Base-by-base conservation (phyloP, 1,139 yeast species). In the Yamadazyma diospyri region DNA sequence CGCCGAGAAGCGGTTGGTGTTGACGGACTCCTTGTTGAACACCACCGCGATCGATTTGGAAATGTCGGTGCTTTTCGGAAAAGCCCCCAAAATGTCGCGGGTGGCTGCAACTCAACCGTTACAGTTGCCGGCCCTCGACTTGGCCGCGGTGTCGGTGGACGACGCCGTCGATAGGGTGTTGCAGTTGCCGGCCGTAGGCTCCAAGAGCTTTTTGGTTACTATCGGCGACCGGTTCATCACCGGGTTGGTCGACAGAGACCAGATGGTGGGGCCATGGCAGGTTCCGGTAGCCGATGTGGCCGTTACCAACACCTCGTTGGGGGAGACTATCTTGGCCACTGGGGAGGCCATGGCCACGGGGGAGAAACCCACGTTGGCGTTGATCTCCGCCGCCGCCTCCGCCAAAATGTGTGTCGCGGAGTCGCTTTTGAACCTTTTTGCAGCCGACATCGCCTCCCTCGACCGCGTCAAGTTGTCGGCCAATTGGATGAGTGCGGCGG, bases 251-350 rank as follows among this genome's bases (percentile, higher is more conserved):
- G 97, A 94, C 52, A 81, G 98, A 57, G 99, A 94, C 57, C 99
- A 94, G 67, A 83, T 89, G 83, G 97, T 94, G 40, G 99, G 99
- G 28, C 98, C 98, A 53, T 94, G 98, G 97, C 99, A 94, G 70
- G 89, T 84, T 5, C 98, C 99, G 27, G 98, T 94, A 16, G 94
- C 98, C n/a, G 97, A 94, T 58, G 97, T 88, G 37, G 98, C 96
- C 60, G 97, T 92, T 35, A 89, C 98, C 13, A 82, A 86, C 39
- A 82, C 97, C 0, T 85, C 97, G 2, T 72, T 87, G 35, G 97
- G 95, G 48, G 83, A 79, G 34, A 68, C 72, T 6, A 62, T 84
- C 33, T 61, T 81, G 40, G 49, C 64, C 8, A 82, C 95, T 16
- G 99, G 99, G 69, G 98, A 94, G 65, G 96, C 98, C 8, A 68